These are phyloP conservation scores for Penicillium hesseltinei DNA, from an alignment of 2,329 filamentous ascomycete species.

Conservation along the genomic window DNA sequence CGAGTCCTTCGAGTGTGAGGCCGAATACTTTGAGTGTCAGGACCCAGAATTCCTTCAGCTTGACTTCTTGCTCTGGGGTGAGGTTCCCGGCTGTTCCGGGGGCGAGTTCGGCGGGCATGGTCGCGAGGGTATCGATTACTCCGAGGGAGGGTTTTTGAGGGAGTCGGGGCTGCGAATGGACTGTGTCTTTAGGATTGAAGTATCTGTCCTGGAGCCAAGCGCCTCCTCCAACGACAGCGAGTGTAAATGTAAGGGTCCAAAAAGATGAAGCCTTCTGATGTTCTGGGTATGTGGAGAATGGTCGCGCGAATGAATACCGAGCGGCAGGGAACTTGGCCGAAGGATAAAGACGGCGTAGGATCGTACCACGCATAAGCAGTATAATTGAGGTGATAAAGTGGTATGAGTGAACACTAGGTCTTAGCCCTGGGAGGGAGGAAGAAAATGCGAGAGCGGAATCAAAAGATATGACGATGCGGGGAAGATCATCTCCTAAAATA, in stretches of 20 bases:
- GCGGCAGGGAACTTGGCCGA: slow-evolving; percentile 31
- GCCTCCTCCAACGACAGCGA: slow-evolving; percentile 36
- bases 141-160: slow-evolving; percentile 29
- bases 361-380: slow-evolving; percentile 37
- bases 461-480: slow-evolving; percentile 9
- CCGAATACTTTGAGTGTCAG: slow-evolving; percentile 74
- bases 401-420: slow-evolving; percentile 4
- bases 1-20: slow-evolving; percentile 43
- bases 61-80: slow-evolving; percentile 83
- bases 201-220: slow-evolving; percentile 36
- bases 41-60: slow-evolving; percentile 83
- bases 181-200: slow-evolving; percentile 17
- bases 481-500: slow-evolving; percentile 5
- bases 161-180: slow-evolving; percentile 12
- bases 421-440: background rate
- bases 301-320: slow-evolving; percentile 21
- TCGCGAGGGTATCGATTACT: slow-evolving; percentile 38
- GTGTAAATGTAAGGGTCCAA: slow-evolving; percentile 38
- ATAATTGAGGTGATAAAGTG: background rate
- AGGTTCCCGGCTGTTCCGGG: slow-evolving; percentile 77
- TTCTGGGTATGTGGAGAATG: slow-evolving; percentile 29
- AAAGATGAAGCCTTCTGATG: slow-evolving; percentile 38
- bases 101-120: slow-evolving; percentile 33
- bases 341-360: slow-evolving; percentile 31
- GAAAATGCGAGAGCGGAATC: slow-evolving; percentile 2